These are phyloP conservation scores for Cucurbitaria berberidis DNA, from an alignment of 2,329 filamentous ascomycete species.

Conservation along the genomic window DNA sequence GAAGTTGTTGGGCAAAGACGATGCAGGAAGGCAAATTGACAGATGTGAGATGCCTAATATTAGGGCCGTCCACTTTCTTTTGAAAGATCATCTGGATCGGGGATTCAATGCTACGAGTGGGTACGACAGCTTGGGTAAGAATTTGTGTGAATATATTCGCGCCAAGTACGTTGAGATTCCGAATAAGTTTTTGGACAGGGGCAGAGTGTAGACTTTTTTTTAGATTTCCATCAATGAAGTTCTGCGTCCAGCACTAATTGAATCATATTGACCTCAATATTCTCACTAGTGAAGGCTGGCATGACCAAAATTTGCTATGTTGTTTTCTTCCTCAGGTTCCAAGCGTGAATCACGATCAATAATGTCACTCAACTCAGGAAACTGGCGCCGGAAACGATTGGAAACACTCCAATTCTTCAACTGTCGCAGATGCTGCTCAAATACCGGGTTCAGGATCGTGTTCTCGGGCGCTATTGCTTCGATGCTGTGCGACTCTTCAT, in stretches of 20 bases:
- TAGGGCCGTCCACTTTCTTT: slow-evolving; percentile 30
- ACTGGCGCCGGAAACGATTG: slow-evolving; percentile 20
- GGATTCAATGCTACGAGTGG: slow-evolving; percentile 26
- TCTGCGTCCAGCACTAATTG: too few species aligned
- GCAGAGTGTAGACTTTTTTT: slow-evolving; percentile 7
- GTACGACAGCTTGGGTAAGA: slow-evolving; percentile 30
- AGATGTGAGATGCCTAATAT: slow-evolving; percentile 28
- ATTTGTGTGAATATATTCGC: slow-evolving; percentile 28
- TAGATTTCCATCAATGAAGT: neutral
- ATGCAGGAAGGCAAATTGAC: slow-evolving; percentile 45
- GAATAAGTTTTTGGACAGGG: slow-evolving; percentile 27
- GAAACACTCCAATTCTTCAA: slow-evolving; percentile 31
- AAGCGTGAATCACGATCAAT: slow-evolving; percentile 19
- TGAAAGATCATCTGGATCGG: slow-evolving; percentile 30
- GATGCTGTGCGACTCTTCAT: neutral
- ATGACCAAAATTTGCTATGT: neutral
- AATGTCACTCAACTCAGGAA: slow-evolving; percentile 29
- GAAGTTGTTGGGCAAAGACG: slow-evolving; percentile 54
- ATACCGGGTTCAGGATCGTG: slow-evolving; percentile 30
- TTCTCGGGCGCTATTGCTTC: slow-evolving; percentile 3
- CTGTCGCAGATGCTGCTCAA: slow-evolving; percentile 33
- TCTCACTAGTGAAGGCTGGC: neutral
- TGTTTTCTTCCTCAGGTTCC: neutral
- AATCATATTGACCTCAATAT: neutral
- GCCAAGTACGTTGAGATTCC: slow-evolving; percentile 26